Base-by-base conservation (phyloP, 163 green algal genomes). In the Scenedesmus sp. region DNA sequence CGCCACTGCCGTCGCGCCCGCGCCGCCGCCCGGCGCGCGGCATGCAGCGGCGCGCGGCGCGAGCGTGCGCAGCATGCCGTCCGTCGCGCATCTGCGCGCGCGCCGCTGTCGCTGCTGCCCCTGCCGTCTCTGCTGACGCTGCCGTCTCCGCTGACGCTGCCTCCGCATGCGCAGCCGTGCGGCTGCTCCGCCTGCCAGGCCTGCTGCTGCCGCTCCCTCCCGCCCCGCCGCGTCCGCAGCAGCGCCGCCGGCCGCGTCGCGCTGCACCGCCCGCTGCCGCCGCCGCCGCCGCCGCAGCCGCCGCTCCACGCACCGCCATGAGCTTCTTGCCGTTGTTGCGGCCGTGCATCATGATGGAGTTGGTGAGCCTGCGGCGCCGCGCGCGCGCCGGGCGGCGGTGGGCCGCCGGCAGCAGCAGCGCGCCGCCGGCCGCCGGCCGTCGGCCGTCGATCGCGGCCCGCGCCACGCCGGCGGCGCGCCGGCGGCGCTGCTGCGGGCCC, bases 271-370 rank as follows among this genome's bases (percentile, higher is more conserved):
- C 42, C 26, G 20, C 4, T n/a, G 24, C 57, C n/a, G 57, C 57
- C 57, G 22, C n/a, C 58, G 11, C 58, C 24, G 58, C 31, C 20
- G 29, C 31, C 24, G 58, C 58, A 47, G 58, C 57, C 14, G 11
- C 13, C 26, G 57, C 57, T 64, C 28, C 22, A 71, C 86, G 63
- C 65, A 96, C 90, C 39, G 97, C 97, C 93, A 99, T 96, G 58
- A 99, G 80, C 95, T 99, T 99, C 93, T 99, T 99, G 86, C 97
- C 97, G 88, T 99, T 99, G 96, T 99, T 99, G 91, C 97, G 97
- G 75, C 97, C 97, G 87, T 99, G 97, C 96, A 97, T 98, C 97
- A 99, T 99, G 60, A 99, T 89, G 24, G 94, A 98, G 87, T 91
- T 95, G 56, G 89, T 93, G 64, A 99, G 87, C 70, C 95, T 97